Base-by-base conservation (phyloP, 495 filamentous ascomycete species). In the Talaromyces trachyspermus region DNA sequence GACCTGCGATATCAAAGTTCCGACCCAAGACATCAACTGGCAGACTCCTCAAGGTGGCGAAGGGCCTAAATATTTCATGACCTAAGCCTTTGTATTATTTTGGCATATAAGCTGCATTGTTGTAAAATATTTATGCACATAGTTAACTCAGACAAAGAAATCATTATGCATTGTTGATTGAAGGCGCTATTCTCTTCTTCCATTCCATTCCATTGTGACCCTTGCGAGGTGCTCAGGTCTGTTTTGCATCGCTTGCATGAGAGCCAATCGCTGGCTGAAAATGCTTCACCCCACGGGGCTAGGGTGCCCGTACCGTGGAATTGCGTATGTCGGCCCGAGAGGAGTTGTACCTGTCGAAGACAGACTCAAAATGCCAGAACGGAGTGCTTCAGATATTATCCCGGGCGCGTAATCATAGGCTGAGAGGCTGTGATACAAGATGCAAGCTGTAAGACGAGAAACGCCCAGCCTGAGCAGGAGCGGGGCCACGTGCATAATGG, bases 1-100 rank as follows among this genome's bases (percentile, higher is more conserved):
- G 78, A 97, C 92, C 3, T 99, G 92, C 60, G 92, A 99, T 66
- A 97, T 99, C 64, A 99, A 99, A 72, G 90, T 84, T 10, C 92
- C 92, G 2, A 78, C 82, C 42, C 92, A 99, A 68, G 92, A 95
- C 63, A 97, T 97, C 63, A 94, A 95, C 66, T 95, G 90, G 89
- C 77, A 86, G 46, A 90, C 90, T 3, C 92, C 92, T 17, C 88
- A 95, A 64, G 92, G 94, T 46, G 92, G 92, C 18, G 92, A 95
- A 64, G 92, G 92, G 2, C 92, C 92, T 4, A 96, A 97, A 63
- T 98, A 98, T 63, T 84, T 85, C 57, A 84, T 94, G 84, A 97
- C 92, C 20, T 95, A 52, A 43, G 37, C 12, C 10, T n/a, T 47
- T 8, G 9, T 19, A 24, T 24, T 9, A 1, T 35, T 11, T 10